Evolutionary conservation across 345 rosid species (phyloP).

Genomic region (Chamaenerion angustifolium): DNA sequence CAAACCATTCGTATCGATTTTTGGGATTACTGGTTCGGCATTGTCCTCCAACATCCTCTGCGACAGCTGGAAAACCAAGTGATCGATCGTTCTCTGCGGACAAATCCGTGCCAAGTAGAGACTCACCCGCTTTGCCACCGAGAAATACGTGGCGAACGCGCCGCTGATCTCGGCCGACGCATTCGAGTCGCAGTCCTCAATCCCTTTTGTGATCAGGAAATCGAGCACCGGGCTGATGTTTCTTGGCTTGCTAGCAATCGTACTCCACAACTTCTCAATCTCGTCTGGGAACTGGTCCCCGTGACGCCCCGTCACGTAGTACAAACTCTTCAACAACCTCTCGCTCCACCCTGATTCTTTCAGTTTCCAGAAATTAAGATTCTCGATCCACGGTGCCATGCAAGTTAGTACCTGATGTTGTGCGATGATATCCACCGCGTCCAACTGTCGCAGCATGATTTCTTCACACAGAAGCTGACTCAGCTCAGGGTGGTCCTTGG

Average conservation of each 20-base stretch:
- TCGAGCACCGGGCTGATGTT: slow-evolving; percentile 93
- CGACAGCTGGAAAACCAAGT: slow-evolving; percentile 86
- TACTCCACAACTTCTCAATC: slow-evolving; percentile 98
- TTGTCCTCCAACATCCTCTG: slow-evolving; percentile 93
- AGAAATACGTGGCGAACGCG: slow-evolving; percentile 97
- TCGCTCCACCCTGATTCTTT: slow-evolving; percentile 99
- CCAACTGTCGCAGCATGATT: slow-evolving; percentile 98
- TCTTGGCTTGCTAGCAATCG: slow-evolving; percentile 90
- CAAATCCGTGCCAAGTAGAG: slow-evolving; percentile 91
- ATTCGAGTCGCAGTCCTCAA: slow-evolving; percentile 97
- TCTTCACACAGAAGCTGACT: slow-evolving; percentile 98
- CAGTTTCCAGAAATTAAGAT: slow-evolving; percentile 95
- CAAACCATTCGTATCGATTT: slow-evolving; percentile 62
- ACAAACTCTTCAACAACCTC: slow-evolving; percentile 86
- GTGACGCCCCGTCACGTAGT: slow-evolving; percentile 95
- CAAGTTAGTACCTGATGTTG: slow-evolving; percentile 99
- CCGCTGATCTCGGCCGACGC: slow-evolving; percentile 98
- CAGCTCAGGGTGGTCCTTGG: slow-evolving; percentile 92
- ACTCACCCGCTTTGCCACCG: slow-evolving; percentile 97
- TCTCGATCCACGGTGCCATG: slow-evolving; percentile 99
- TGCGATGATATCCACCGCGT: slow-evolving; percentile 96
- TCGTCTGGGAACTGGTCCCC: slow-evolving; percentile 99
- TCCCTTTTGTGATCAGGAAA: slow-evolving; percentile 91
- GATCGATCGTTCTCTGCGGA: slow-evolving; percentile 95
- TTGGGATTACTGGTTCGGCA: slow-evolving; percentile 53